phyloP scores from a whole-genome alignment of 106 monocot genomes.

The Dioscorea alata region DNA sequence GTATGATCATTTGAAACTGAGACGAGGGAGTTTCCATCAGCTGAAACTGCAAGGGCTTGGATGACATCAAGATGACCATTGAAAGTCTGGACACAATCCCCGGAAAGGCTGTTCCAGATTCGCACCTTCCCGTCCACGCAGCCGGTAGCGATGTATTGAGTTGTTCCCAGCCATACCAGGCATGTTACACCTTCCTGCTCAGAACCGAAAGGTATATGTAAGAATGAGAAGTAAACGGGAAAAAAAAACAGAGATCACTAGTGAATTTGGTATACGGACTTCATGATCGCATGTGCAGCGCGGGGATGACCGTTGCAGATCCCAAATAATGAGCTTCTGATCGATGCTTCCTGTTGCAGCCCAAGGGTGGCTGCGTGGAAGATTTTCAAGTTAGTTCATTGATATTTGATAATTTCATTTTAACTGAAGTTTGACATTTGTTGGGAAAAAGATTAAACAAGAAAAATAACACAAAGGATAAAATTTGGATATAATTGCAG shows the following conservation, averaged over 20 bases:
- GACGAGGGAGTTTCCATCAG: constrained; percentile 53
- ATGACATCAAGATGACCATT: constrained; percentile 49
- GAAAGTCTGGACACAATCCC: constrained; percentile 52
- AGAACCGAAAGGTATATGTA: background rate
- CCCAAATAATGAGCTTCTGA: constrained; percentile 88
- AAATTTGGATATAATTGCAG: too few species aligned
- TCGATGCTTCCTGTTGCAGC: constrained; percentile 85
- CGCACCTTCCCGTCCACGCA: constrained; percentile 80
- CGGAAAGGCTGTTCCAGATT: constrained; percentile 81
- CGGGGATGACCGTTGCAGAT: constrained; percentile 40
- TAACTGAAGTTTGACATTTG: too few species aligned
- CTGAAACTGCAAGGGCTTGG: constrained; percentile 48
- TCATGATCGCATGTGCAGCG: constrained; percentile 75
- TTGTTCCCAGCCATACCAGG: constrained; percentile 59
- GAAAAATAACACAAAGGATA: too few species aligned
- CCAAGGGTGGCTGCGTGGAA: constrained; percentile 39
- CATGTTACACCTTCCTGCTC: constrained; percentile 78
- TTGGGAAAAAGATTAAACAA: too few species aligned
- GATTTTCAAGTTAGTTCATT: background rate
- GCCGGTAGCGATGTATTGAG: constrained; percentile 66
- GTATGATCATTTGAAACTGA: constrained; percentile 69
- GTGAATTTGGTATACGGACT: constrained; percentile 16
- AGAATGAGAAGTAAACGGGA: background rate
- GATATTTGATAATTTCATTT: too few species aligned
- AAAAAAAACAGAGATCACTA: background rate